A percentile compares a stretch with the other conserved stretches of the same genome.
Evolutionary conservation across 768 basidiomycete species (phyloP).

Genomic region (Boletus pseudopeckii): DNA sequence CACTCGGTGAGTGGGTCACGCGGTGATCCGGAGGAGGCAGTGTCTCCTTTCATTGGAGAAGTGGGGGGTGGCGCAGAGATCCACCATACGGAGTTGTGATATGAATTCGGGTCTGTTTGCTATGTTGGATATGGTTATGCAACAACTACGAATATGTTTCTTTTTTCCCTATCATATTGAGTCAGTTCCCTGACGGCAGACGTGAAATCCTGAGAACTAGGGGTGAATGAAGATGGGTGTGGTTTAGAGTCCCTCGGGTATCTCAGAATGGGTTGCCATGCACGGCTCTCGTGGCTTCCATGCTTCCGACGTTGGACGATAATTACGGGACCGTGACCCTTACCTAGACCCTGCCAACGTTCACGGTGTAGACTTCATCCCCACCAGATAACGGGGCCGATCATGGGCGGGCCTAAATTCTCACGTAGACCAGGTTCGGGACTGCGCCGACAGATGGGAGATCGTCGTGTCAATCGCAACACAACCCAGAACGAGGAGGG

Average conservation of each 20-base stretch:
- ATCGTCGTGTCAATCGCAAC: neutral
- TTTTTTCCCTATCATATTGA: neutral
- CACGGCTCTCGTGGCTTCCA: constrained; percentile 19
- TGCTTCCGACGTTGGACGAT: constrained; percentile 5
- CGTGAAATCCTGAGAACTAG: neutral
- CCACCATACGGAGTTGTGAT: constrained; percentile 27
- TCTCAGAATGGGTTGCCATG: constrained; percentile 14
- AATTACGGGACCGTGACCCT: constrained; percentile 6
- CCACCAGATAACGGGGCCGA: neutral
- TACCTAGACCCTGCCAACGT: constrained; percentile 1
- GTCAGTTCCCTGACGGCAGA: neutral
- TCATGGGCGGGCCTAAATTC: neutral
- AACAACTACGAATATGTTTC: constrained; percentile 9
- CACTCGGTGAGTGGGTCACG: neutral
- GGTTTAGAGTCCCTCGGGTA: neutral
- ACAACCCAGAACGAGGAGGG: neutral
- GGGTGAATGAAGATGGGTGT: neutral
- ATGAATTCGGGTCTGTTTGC: constrained; percentile 3
- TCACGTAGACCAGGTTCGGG: constrained; percentile 2
- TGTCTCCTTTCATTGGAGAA: constrained; percentile 17
- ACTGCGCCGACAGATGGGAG: constrained; percentile 1
- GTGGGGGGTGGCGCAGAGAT: constrained; percentile 13
- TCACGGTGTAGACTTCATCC: neutral
- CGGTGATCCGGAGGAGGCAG: constrained; percentile 23
- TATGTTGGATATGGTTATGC: constrained; percentile 21